A percentile compares a stretch with the other conserved stretches of the same genome.
Evolutionary conservation across 805 yeast genomes (phyloP).

Genomic region (Candida fluviatilis): DNA sequence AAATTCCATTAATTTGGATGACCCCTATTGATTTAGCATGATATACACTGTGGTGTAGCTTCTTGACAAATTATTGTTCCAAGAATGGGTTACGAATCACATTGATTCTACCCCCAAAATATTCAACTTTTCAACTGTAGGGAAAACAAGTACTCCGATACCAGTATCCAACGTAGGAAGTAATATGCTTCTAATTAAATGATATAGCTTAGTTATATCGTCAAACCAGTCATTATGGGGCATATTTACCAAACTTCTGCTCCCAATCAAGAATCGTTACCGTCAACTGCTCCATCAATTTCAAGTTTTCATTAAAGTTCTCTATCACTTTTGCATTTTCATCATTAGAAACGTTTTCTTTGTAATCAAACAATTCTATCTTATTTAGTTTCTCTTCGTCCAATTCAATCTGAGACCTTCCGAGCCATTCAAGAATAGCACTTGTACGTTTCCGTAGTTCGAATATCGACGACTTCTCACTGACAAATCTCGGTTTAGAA

Average conservation of each 20-base stretch:
- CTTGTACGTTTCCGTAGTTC: conserved; percentile 88
- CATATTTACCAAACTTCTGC: conserved; percentile 55
- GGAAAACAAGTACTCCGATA: background rate
- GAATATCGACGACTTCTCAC: conserved; percentile 63
- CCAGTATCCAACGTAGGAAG: too few species aligned
- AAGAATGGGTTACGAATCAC: too few species aligned
- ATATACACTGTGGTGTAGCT: too few species aligned
- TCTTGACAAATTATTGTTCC: too few species aligned
- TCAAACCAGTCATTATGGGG: too few species aligned
- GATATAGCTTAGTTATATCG: too few species aligned
- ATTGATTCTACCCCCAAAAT: too few species aligned
- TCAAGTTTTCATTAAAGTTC: conserved; percentile 56
- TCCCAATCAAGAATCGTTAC: conserved; percentile 76
- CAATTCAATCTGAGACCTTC: conserved; percentile 80
- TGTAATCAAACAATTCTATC: conserved; percentile 42
- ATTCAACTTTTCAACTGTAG: background rate
- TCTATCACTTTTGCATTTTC: conserved; percentile 29
- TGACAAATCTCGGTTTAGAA: conserved; percentile 80
- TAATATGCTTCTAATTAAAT: too few species aligned
- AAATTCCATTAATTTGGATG: too few species aligned
- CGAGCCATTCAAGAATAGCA: conserved; percentile 87
- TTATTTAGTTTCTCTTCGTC: conserved; percentile 67
- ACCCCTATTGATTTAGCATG: too few species aligned
- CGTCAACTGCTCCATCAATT: conserved; percentile 69
- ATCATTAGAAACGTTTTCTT: conserved; percentile 22